A percentile compares a stretch with the other conserved stretches of the same genome.
Evolutionary conservation across 2,329 filamentous ascomycete species (phyloP).

Genomic region (Alternaria brassicicola): DNA sequence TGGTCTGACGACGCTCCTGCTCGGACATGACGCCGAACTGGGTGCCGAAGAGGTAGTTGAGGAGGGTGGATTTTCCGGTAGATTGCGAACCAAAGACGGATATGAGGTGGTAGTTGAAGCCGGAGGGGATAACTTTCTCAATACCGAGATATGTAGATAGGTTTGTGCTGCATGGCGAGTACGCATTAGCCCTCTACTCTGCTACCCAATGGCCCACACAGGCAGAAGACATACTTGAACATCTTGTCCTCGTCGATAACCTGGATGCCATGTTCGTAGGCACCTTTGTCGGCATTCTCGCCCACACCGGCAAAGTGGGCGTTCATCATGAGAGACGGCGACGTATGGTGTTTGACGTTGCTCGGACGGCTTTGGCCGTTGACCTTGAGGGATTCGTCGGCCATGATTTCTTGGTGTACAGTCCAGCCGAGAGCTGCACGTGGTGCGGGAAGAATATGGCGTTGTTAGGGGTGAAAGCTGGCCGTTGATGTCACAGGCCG

Average conservation of each 20-base stretch:
- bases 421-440: conserved; percentile 34
- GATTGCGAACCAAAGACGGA: conserved; percentile 99
- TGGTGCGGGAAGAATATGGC: conserved; percentile 42
- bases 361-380: conserved; percentile 46
- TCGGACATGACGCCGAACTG: conserved; percentile 98
- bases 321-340: conserved; percentile 66
- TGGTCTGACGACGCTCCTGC: conserved; percentile 90
- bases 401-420: conserved; percentile 36
- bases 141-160: conserved; percentile 81
- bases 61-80: conserved; percentile 94
- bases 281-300: conserved; percentile 67
- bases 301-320: conserved; percentile 76
- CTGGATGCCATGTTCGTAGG: conserved; percentile 93
- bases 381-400: conserved; percentile 37
- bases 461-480: conserved; percentile 36
- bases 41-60: conserved; percentile 95
- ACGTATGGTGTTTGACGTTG: conserved; percentile 50
- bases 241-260: conserved; percentile 95
- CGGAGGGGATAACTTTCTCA: conserved; percentile 81
- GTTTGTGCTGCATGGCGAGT: conserved; percentile 63
- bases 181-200: conserved; percentile 26
- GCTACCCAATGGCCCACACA: neutral
- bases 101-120: conserved; percentile 99
- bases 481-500: conserved; percentile 49
- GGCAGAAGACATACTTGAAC: conserved; percentile 76